Evolutionary conservation across 2,329 filamentous ascomycete species (phyloP), one percentile per base, ranked within the genome.

Genomic region (Fusarium nygamai): DNA sequence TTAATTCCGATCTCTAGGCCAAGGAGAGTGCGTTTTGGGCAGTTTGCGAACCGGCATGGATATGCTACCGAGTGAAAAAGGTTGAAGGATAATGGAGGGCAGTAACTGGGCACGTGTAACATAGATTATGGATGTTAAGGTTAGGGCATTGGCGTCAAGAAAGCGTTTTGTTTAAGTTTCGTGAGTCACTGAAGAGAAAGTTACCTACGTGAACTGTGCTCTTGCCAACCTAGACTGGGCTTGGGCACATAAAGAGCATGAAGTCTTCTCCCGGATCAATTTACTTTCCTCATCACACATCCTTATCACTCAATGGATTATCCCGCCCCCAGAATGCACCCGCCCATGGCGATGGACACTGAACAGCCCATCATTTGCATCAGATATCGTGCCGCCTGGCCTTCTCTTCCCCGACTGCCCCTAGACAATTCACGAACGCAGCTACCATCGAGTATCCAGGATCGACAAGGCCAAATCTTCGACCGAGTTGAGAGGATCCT

Each of bases 61-160:
- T 61, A 34, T 48, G 47, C 39, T 36, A 38, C 47, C 27, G 29
- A 53, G 54, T 39, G 22, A 51, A 66, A 39, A 41, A 67, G 60
- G 47, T 48, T 41, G 61, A 64, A 60, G 53, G 44, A 64, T 46
- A 69, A 66, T 54, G 58, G 70, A 62, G 67, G 61, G 50, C 27
- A 59, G 31, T 47, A 57, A 67, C 64, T 62, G 61, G 50, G 53
- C 60, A 51, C 62, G 46, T 78, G 76, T 78, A 78, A 73, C 59
- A 78, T 78, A 78, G 68, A 78, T 61, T 69, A 73, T 57, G 76
- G 63, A 70, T 77, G 72, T 75, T 75, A 78, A 75, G 76, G 73
- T 38, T 74, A 75, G 69, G 76, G 76, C 61, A 67, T 61, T 51
- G 76, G 76, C 76, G 76, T 76, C 64, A 77, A 69, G 53, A 75